Evolutionary conservation across 2,329 filamentous ascomycete species (phyloP), one percentile per base, ranked within the genome.

Genomic region (Dothiorella sarmentorum): DNA sequence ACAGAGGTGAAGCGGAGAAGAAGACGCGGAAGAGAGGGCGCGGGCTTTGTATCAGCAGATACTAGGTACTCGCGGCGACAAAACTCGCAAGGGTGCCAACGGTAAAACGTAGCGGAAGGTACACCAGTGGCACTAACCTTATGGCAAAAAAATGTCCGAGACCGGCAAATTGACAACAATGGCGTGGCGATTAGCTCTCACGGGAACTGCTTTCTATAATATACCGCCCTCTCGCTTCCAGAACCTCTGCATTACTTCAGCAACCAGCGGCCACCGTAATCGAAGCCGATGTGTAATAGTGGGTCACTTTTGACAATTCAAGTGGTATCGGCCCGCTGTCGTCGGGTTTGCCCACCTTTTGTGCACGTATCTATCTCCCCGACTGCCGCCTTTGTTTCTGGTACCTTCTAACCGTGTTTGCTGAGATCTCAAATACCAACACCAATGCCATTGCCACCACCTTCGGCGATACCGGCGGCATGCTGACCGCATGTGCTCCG

Each of bases 21-120:
- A 59, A n/a, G 40, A 20, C 22, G 49, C 29, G 49, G 33, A 26
- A 20, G 22, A 43, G 43, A 56, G 38, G 38, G 58, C 38, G 37
- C 52, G 42, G 13, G 38, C 42, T 56, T 56, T 51, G 56, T 63
- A 67, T 68, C 64, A 70, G 66, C 65, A 68, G 65, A 68, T 65
- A 64, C 63, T 65, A 68, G 65, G 68, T 65, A 64, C 63, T 65
- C 49, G 18, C 49, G 22, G 35, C 49, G 17, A 31, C 26, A 13
- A 45, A 45, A 45, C 24, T 29, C 43, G 43, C 43, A 11, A 18
- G 31, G 31, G 31, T 53, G 49, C 47, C 49, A 38, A 40, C 35
- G 35, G 49, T 27, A 40, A 53, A 53, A 51, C 47, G 47, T 11
- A 38, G 47, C 45, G 43, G 20, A 40, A n/a, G n/a, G n/a, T n/a